Conservation (phyloP, 345 rosid species). For the Dimocarpus longan region DNA sequence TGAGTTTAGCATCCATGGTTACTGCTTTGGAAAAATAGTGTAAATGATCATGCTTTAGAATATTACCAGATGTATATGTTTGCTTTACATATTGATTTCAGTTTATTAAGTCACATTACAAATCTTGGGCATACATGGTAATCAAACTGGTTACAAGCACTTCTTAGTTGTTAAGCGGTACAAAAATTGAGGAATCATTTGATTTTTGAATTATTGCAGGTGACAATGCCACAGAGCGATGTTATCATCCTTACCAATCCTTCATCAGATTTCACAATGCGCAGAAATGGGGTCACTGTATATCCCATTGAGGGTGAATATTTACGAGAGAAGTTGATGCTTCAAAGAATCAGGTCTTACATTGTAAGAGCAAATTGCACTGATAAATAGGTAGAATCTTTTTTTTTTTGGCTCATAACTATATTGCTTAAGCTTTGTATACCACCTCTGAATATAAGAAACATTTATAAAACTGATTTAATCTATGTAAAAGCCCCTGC, state of each 20-base stretch:
- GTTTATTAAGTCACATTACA: neutral
- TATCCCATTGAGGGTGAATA: slow-evolving; percentile 82
- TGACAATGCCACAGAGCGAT: slow-evolving; percentile 74
- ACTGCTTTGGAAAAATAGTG: neutral
- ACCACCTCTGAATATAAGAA: neutral
- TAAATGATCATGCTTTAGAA: neutral
- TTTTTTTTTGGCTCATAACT: neutral
- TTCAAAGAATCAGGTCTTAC: slow-evolving; percentile 98
- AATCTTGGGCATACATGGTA: neutral
- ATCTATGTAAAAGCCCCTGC: neutral
- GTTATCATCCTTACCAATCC: slow-evolving; percentile 85
- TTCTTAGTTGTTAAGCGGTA: neutral
- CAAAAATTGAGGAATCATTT: neutral
- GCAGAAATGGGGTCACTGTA: slow-evolving; percentile 50
- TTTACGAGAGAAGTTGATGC: slow-evolving; percentile 88
- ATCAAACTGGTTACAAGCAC: neutral
- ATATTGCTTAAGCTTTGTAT: neutral
- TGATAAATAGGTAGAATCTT: slow-evolving; percentile 58
- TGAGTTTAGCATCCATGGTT: slow-evolving; percentile 10
- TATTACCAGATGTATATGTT: neutral
- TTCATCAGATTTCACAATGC: slow-evolving; percentile 65
- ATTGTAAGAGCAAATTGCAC: slow-evolving; percentile 79
- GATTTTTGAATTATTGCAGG: slow-evolving; percentile 42
- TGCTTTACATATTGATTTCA: neutral
- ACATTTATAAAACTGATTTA: neutral